phyloP scores from a whole-genome alignment of 2,329 filamentous ascomycete species.

The Rugonectria rugulosa region DNA sequence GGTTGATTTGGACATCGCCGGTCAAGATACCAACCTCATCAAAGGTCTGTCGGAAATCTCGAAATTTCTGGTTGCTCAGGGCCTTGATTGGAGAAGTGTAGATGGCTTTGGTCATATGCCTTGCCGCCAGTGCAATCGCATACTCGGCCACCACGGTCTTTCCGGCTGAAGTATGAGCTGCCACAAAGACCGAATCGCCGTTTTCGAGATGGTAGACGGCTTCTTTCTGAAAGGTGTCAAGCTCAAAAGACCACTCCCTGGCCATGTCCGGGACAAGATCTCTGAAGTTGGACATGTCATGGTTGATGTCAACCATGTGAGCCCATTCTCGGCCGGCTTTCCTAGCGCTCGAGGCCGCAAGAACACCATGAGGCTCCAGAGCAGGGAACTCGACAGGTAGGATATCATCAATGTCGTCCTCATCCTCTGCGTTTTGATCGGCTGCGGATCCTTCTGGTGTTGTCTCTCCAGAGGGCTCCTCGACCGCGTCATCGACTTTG shows the following conservation, averaged over 20 bases:
- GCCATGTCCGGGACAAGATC: slow-evolving; percentile 97
- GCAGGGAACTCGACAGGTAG: slow-evolving; percentile 94
- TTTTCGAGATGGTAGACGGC: slow-evolving; percentile 97
- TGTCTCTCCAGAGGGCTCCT: slow-evolving; percentile 34
- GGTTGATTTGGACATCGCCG: slow-evolving; percentile 96
- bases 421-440: slow-evolving; percentile 54
- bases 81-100: slow-evolving; percentile 99
- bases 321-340: slow-evolving; percentile 90
- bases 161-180: slow-evolving; percentile 95
- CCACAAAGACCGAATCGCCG: slow-evolving; percentile 97
- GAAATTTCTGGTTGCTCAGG: slow-evolving; percentile 97
- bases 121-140: slow-evolving; percentile 93
- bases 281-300: slow-evolving; percentile 91
- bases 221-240: slow-evolving; percentile 98
- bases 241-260: slow-evolving; percentile 93
- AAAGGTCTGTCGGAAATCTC: slow-evolving; percentile 89
- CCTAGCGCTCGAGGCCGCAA: slow-evolving; percentile 75
- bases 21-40: slow-evolving; percentile 97
- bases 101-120: slow-evolving; percentile 99
- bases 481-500: slow-evolving; percentile 35
- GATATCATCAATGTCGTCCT: slow-evolving; percentile 80
- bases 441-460: slow-evolving; percentile 32
- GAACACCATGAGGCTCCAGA: slow-evolving; percentile 80
- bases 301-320: slow-evolving; percentile 96
- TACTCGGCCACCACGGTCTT: slow-evolving; percentile 99